Evolutionary conservation across 306 rosid species (phyloP).

Genomic region (Crataegus laevigata): DNA sequence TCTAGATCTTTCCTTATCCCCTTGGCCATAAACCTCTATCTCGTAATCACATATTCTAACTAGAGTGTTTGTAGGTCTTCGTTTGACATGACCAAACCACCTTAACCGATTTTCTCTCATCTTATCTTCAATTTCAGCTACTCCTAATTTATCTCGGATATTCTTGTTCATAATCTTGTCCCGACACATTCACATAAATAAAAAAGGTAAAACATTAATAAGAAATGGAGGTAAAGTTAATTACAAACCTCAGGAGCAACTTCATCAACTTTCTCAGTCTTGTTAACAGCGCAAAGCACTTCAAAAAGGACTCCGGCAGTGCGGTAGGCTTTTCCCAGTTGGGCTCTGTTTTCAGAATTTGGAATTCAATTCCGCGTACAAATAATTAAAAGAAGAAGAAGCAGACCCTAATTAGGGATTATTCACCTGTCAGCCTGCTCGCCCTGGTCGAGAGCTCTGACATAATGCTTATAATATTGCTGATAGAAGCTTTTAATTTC

Average conservation of each 20-base stretch:
- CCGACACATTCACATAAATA: no score
- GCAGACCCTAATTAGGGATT: neutral
- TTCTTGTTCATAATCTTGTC: no score
- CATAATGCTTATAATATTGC: conserved; percentile 85
- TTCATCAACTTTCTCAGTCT: conserved; percentile 95
- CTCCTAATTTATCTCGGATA: no score
- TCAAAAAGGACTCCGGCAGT: conserved; percentile 93
- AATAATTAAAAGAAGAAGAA: neutral
- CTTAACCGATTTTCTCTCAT: no score
- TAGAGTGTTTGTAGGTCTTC: no score
- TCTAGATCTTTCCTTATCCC: no score
- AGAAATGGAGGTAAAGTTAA: neutral
- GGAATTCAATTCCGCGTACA: neutral
- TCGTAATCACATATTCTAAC: no score
- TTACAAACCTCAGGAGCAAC: conserved; percentile 92
- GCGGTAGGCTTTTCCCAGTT: conserved; percentile 90
- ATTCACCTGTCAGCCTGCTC: conserved; percentile 84
- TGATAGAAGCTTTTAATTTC: conserved; percentile 89
- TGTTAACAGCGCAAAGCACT: conserved; percentile 94
- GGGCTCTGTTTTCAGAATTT: conserved; percentile 53
- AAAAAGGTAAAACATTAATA: neutral
- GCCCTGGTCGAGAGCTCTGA: conserved; percentile 83
- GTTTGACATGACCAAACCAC: no score
- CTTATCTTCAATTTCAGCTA: no score
- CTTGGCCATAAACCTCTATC: no score